Base-by-base conservation (phyloP, 495 filamentous ascomycete genomes). In the Aspergillus indologenus region DNA sequence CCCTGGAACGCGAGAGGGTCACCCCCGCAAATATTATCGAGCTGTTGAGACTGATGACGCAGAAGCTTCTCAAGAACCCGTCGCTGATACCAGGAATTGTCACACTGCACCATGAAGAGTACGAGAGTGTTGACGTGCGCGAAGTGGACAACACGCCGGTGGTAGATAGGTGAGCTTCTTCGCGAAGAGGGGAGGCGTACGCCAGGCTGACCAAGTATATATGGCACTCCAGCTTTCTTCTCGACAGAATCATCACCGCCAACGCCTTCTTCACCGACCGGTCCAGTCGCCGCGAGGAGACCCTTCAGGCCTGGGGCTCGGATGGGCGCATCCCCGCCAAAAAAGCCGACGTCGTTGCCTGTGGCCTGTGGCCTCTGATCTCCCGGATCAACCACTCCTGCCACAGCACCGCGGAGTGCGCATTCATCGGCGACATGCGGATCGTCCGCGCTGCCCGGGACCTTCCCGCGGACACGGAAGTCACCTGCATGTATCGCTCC, bases 351-450 rank as follows among this genome's bases (percentile, higher is more conserved):
- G n/a, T n/a, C n/a, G n/a, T n/a, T n/a, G n/a, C n/a, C n/a, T n/a
- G n/a, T n/a, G 83, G 81, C 0, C 49, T 87, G 19, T 87, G 85
- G 85, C 60, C 68, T 5, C 61, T 73, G 45, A 81, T 82, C 17
- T 80, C 83, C 0, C 80, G 76, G 67, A 74, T 81, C 45, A 86
- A 86, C 62, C 83, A 86, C 60, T 75, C 74, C 22, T 86, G 83
- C 61, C 5, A 75, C 50, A 63, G 68, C 19, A 86, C 81, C 59
- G 65, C 68, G 17, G 43, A 50, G 3, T 75, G 79, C 21, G 64
- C 77, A 20, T 85, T 84, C 66, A 81, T 86, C 57, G 81, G 84
- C 45, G 84, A 87, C 62, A 76, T 88, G 72, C 78, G 80, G 70
- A 70, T 86, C 49, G 59, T 84, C 21, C 81, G 82, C n/a, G 83